phyloP scores from a whole-genome alignment of 805 yeast genomes.

The Wickerhamiella nectarea region DNA sequence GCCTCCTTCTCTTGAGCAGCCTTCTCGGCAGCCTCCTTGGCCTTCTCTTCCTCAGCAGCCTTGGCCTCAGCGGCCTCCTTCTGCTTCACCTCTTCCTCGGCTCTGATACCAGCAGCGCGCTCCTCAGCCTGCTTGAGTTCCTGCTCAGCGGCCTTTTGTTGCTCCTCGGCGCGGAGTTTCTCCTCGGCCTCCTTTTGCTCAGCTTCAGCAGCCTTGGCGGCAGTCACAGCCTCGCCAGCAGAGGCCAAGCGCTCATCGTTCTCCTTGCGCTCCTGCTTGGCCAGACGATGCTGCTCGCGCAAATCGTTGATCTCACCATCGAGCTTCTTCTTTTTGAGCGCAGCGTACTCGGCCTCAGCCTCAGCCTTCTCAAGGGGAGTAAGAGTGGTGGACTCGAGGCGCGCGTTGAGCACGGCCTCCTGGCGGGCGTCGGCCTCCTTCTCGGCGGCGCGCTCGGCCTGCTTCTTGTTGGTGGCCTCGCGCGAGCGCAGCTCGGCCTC shows the following conservation, averaged over 20 bases:
- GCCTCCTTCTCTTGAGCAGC: slow-evolving; percentile 14
- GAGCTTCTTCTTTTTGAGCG: slow-evolving; percentile 9
- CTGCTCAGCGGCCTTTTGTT: slow-evolving; percentile 43
- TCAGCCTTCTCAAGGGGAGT: slow-evolving; percentile 9
- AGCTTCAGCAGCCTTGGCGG: slow-evolving; percentile 13
- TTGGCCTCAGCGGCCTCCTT: slow-evolving; percentile 11
- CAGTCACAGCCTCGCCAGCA: slow-evolving; percentile 13
- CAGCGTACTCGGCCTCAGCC: slow-evolving; percentile 8
- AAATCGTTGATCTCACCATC: slow-evolving; percentile 5
- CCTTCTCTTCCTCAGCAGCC: slow-evolving; percentile 14
- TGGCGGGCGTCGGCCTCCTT: slow-evolving; percentile 7
- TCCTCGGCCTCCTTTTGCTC: slow-evolving; percentile 17
- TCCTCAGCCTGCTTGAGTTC: slow-evolving; percentile 15
- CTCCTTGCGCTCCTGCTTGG: slow-evolving; percentile 15
- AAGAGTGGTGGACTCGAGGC: slow-evolving; percentile 8
- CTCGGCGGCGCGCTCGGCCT: slow-evolving; percentile 6
- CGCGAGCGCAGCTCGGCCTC: slow-evolving; percentile 1
- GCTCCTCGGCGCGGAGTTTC: slow-evolving; percentile 25
- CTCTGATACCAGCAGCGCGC: slow-evolving; percentile 15
- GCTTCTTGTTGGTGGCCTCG: background rate
- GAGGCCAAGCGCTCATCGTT: slow-evolving; percentile 5
- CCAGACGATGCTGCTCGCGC: slow-evolving; percentile 5
- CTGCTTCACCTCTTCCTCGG: slow-evolving; percentile 16
- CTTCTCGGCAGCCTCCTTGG: slow-evolving; percentile 9
- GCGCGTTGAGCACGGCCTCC: slow-evolving; percentile 8